Percentiles rank a stretch among this genome's conserved stretches.
Evolutionary conservation across 352 stramenopile genomes (phyloP).

Genomic region (Globisporangium abappressorium): DNA sequence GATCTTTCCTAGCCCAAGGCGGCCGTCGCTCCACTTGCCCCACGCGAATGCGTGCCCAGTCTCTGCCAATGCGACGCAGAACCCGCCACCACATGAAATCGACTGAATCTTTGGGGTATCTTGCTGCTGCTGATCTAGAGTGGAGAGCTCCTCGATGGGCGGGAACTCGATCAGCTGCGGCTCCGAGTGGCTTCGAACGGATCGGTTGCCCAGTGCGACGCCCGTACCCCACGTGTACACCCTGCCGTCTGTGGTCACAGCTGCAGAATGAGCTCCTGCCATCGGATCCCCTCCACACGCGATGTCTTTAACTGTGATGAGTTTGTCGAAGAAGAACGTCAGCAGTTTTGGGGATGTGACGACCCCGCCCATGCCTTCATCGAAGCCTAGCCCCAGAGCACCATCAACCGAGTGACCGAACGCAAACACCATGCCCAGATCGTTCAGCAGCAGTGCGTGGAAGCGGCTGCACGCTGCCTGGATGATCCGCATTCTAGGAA

Average conservation of each 20-base stretch:
- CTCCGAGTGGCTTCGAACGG: conserved; percentile 30
- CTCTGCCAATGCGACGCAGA: conserved; percentile 61
- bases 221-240: conserved; percentile 82
- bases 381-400: conserved; percentile 37
- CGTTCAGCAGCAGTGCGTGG: conserved; percentile 62
- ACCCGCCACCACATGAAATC: conserved; percentile 72
- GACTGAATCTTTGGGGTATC: conserved; percentile 16
- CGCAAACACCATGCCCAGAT: conserved; percentile 61
- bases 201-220: conserved; percentile 42
- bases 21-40: conserved; percentile 73
- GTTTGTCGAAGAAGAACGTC: conserved; percentile 51
- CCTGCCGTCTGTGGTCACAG: conserved; percentile 43
- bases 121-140: neutral
- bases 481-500: conserved; percentile 57
- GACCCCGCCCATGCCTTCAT: neutral
- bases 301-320: conserved; percentile 36
- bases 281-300: conserved; percentile 54
- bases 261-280: conserved; percentile 66
- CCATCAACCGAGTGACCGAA: conserved; percentile 52
- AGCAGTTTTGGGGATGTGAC: conserved; percentile 36
- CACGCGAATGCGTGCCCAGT: conserved; percentile 71
- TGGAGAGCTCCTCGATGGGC: neutral
- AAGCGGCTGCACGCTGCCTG: conserved; percentile 55
- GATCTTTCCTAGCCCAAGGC: conserved; percentile 65
- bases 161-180: conserved; percentile 36